phyloP scores from a whole-genome alignment of 352 stramenopile genomes.

The Phytophthora ohioensis region DNA sequence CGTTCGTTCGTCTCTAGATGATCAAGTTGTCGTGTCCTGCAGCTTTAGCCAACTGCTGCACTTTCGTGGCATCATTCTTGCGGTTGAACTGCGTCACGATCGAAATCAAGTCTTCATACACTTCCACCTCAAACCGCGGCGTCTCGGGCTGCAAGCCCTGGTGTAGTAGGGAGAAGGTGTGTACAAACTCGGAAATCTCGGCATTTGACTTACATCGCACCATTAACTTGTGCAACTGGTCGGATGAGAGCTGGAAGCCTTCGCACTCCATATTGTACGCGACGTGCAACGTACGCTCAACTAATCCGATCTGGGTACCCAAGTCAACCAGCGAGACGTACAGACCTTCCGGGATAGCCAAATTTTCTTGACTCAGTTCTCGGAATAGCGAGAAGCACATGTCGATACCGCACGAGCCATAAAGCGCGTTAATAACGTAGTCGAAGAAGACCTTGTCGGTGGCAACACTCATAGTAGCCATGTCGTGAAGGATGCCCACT shows the following conservation, averaged over 20 bases:
- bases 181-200: conserved; percentile 66
- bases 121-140: conserved; percentile 56
- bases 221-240: conserved; percentile 63
- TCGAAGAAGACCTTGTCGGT: conserved; percentile 73
- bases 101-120: conserved; percentile 68
- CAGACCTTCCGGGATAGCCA: conserved; percentile 63
- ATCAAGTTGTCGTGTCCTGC: conserved; percentile 38
- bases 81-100: conserved; percentile 56
- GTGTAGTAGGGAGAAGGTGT: conserved; percentile 75
- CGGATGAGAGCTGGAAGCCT: conserved; percentile 57
- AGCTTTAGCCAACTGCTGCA: conserved; percentile 48
- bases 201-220: conserved; percentile 48
- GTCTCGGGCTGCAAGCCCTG: conserved; percentile 45
- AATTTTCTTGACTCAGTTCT: conserved; percentile 49
- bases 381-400: conserved; percentile 77
- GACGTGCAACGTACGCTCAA: conserved; percentile 75
- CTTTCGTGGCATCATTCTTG: conserved; percentile 53
- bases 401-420: conserved; percentile 69
- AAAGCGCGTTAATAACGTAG: conserved; percentile 65
- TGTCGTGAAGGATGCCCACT: conserved; percentile 55
- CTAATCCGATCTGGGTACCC: conserved; percentile 65
- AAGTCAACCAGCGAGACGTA: conserved; percentile 68
- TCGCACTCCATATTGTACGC: conserved; percentile 90
- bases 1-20: conserved; percentile 25
- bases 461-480: conserved; percentile 43